phyloP scores from a whole-genome alignment of 2,329 filamentous ascomycete genomes.

The Monosporascus sp. region DNA sequence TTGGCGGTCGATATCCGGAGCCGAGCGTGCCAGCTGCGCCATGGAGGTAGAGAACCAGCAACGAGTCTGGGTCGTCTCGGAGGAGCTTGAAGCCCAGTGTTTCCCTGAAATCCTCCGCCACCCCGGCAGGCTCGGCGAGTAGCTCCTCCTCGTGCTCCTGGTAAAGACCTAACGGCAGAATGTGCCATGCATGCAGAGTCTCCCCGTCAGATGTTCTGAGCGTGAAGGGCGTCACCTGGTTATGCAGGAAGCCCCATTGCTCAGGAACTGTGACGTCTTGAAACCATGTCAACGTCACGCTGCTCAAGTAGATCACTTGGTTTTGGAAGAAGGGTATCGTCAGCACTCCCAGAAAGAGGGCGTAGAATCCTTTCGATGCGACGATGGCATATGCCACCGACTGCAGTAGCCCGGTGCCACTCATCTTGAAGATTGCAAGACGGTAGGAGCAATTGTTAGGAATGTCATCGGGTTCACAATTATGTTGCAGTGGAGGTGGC shows the following conservation, averaged over 20 bases:
- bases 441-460: too few species aligned
- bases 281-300: slow-evolving; percentile 49
- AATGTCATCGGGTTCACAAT: too few species aligned
- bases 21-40: slow-evolving; percentile 52
- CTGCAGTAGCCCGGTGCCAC: too few species aligned
- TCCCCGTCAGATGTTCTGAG: slow-evolving; percentile 61
- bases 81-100: slow-evolving; percentile 37
- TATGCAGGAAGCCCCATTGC: slow-evolving; percentile 64
- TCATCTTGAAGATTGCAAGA: too few species aligned
- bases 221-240: slow-evolving; percentile 68
- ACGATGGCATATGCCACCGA: background rate
- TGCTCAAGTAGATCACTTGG: slow-evolving; percentile 53
- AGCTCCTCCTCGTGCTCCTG: slow-evolving; percentile 49
- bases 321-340: slow-evolving; percentile 41
- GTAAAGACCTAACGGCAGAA: slow-evolving; percentile 66
- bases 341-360: slow-evolving; percentile 17
- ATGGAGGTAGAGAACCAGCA: slow-evolving; percentile 47
- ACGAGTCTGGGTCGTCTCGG: slow-evolving; percentile 37
- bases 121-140: slow-evolving; percentile 32
- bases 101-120: slow-evolving; percentile 28
- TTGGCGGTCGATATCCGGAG: slow-evolving; percentile 48
- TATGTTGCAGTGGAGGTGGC: too few species aligned
- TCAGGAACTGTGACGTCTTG: slow-evolving; percentile 61
- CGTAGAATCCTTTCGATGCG: slow-evolving; percentile 1
- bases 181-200: slow-evolving; percentile 68